These are phyloP conservation scores for Penicillium diatomitis DNA, from an alignment of 495 filamentous ascomycete genomes.

Conservation along the genomic window DNA sequence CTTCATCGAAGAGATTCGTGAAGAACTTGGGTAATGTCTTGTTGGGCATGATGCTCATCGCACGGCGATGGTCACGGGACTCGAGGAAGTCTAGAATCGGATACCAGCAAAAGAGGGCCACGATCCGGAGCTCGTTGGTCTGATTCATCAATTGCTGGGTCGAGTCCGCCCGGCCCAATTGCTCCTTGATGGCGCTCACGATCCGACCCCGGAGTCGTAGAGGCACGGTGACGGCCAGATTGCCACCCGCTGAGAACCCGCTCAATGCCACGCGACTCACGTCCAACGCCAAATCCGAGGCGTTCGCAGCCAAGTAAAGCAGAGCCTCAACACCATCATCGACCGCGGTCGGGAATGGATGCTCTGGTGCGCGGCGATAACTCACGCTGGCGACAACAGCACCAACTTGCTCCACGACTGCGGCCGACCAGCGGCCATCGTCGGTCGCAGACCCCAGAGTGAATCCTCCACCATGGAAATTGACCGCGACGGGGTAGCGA, in stretches of 20 bases:
- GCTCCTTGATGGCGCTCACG: conserved; percentile 17
- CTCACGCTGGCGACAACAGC: conserved; percentile 63
- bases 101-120: conserved; percentile 67
- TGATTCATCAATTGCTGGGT: conserved; percentile 28
- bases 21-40: conserved; percentile 65
- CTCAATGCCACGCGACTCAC: conserved; percentile 57
- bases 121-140: conserved; percentile 35
- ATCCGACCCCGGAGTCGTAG: conserved; percentile 46
- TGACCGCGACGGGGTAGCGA: conserved; percentile 53
- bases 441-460: conserved; percentile 62
- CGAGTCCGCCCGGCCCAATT: conserved; percentile 27
- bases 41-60: conserved; percentile 53
- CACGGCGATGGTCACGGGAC: conserved; percentile 63
- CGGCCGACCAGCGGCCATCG: conserved; percentile 59
- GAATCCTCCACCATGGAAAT: conserved; percentile 74
- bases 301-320: conserved; percentile 53
- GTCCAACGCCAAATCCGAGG: conserved; percentile 48
- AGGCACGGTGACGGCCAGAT: conserved; percentile 73
- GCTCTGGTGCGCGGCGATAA: conserved; percentile 70
- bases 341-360: conserved; percentile 66
- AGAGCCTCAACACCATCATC: conserved; percentile 68
- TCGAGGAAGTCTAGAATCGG: conserved; percentile 76
- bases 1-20: conserved; percentile 78
- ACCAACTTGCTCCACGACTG: conserved; percentile 42
- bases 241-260: conserved; percentile 85